phyloP scores from a whole-genome alignment of 768 basidiomycete genomes.

The Leccinum imitatum region DNA sequence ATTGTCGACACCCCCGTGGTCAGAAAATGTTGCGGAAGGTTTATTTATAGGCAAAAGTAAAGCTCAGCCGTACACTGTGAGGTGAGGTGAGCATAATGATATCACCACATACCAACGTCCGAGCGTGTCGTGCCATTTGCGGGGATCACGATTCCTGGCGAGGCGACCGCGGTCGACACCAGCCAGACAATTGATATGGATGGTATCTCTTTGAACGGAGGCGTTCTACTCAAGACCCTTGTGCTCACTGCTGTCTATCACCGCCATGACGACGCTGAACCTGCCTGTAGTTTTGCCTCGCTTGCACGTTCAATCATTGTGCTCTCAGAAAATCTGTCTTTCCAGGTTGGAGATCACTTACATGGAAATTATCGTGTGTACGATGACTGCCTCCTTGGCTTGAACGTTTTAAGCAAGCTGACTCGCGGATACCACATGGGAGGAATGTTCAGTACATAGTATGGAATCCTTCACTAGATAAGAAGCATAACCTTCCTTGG shows the following conservation, averaged over 20 bases:
- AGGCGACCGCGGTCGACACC: conserved; percentile 29
- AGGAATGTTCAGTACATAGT: conserved; percentile 16
- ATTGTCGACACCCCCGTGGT: not conserved
- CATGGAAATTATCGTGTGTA: conserved; percentile 32
- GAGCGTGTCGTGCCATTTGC: not conserved
- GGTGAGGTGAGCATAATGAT: not conserved
- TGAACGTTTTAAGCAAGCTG: conserved; percentile 38
- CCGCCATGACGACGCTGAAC: conserved; percentile 38
- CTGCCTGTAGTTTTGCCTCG: not conserved
- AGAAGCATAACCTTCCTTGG: conserved; percentile 32
- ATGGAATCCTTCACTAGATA: conserved; percentile 7
- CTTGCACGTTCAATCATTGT: conserved; percentile 16
- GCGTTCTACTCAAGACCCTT: conserved; percentile 50
- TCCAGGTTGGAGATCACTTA: conserved; percentile 5
- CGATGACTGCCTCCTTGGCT: conserved; percentile 31
- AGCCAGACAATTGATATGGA: conserved; percentile 50
- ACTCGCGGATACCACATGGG: conserved; percentile 33
- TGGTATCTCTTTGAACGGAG: conserved; percentile 41
- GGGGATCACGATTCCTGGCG: not conserved
- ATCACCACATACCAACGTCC: not conserved
- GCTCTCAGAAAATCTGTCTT: conserved; percentile 10
- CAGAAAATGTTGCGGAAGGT: not conserved
- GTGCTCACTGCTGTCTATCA: conserved; percentile 30
- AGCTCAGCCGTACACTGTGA: not conserved
- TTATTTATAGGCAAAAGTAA: not conserved